phyloP scores from a whole-genome alignment of 179 eudicot genomes.

The Heliamphora pulchella region DNA sequence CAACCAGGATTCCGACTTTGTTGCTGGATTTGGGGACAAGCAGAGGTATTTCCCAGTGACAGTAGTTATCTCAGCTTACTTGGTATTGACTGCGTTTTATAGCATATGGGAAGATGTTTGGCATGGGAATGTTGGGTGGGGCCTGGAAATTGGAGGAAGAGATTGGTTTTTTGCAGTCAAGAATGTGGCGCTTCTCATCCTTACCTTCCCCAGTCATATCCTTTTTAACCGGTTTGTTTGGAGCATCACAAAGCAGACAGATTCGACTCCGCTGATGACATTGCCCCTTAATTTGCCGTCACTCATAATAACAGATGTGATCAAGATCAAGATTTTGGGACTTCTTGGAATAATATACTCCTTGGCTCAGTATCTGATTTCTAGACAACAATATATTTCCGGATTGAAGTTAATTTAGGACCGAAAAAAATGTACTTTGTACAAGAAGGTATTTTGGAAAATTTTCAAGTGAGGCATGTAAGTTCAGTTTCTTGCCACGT shows the following conservation, averaged over 20 bases:
- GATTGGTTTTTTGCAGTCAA: constrained; percentile 90
- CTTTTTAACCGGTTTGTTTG: constrained; percentile 89
- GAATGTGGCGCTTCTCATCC: constrained; percentile 76
- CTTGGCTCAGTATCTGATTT: constrained; percentile 78
- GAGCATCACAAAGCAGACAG: constrained; percentile 73
- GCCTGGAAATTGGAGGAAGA: constrained; percentile 79
- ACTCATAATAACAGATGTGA: constrained; percentile 68
- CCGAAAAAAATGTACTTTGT: constrained; percentile 18
- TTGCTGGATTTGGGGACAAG: constrained; percentile 96
- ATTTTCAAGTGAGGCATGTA: constrained; percentile 24
- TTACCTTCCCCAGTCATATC: constrained; percentile 88
- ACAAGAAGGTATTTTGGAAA: constrained; percentile 23
- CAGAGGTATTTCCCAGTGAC: constrained; percentile 94
- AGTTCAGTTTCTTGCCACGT: constrained; percentile 12
- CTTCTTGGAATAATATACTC: constrained; percentile 85
- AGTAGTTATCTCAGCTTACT: constrained; percentile 63
- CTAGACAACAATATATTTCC: constrained; percentile 85
- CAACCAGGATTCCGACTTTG: constrained; percentile 95
- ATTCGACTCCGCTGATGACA: constrained; percentile 61
- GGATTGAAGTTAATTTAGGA: constrained; percentile 87
- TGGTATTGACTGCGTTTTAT: constrained; percentile 64
- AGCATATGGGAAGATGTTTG: constrained; percentile 89
- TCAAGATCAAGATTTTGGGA: constrained; percentile 84
- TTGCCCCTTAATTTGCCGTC: constrained; percentile 86
- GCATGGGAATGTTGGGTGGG: constrained; percentile 95